Evolutionary conservation across 306 rosid genomes (phyloP).

Genomic region (Cucurbita pepo): DNA sequence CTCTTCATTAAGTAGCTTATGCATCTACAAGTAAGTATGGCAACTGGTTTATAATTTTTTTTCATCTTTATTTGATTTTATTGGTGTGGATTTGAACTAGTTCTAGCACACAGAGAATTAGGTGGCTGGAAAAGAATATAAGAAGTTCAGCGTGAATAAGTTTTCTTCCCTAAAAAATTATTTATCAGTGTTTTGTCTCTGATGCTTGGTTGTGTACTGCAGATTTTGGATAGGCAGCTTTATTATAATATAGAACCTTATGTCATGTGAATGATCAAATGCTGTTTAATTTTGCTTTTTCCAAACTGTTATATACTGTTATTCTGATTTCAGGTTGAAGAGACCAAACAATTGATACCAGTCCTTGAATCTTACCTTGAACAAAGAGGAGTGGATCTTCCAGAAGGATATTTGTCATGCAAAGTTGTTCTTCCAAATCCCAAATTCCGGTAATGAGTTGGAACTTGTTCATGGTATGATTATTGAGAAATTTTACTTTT

Average conservation of each 20-base stretch:
- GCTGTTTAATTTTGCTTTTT: background rate
- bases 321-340: constrained; percentile 37
- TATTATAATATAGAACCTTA: background rate
- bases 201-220: background rate
- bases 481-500: background rate
- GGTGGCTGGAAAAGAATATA: background rate
- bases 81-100: background rate
- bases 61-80: background rate
- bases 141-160: background rate
- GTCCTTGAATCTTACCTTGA: constrained; percentile 79
- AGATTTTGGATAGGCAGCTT: background rate
- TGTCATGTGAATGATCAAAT: background rate
- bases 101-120: background rate
- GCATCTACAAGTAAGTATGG: too few species aligned
- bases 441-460: constrained; percentile 46
- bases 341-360: constrained; percentile 45
- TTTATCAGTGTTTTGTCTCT: background rate
- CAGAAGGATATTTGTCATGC: constrained; percentile 51
- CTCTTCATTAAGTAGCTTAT: background rate
- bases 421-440: constrained; percentile 86
- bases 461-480: background rate
- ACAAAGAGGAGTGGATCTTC: constrained; percentile 71
- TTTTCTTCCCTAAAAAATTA: background rate
- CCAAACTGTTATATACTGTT: background rate
- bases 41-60: background rate